Base-by-base conservation (phyloP, 2,329 filamentous ascomycete genomes). In the Talaromyces sp. region DNA sequence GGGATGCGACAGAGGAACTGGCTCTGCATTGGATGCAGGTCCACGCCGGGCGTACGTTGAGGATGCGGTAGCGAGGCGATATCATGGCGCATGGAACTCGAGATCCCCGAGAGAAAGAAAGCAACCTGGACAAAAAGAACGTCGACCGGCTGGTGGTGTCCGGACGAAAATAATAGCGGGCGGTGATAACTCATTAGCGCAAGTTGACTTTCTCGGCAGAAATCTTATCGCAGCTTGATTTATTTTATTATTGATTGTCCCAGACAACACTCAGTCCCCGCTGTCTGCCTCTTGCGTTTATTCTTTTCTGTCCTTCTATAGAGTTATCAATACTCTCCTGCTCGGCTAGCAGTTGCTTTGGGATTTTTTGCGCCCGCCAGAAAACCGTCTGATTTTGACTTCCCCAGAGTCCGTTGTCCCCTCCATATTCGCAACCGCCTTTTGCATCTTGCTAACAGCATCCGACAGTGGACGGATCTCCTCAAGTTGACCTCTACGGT, bases 401-500 rank as follows among this genome's bases (percentile, higher is more conserved):
- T 36, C 19, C 36, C 11, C 27, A 57, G 52, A 60, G 56, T 58
- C 25, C 19, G 61, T 59, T 52, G 9, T 25, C 42, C 27, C 22
- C 44, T 15, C 28, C 17, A 17, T 15, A 15, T 28, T 10, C 39
- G 19, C 51, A 59, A 55, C 28, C 11, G 33, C 19, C 28, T 32
- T 42, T 47, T 56, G 25, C 33, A 19, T 13, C 8, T 44, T 44
- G 28, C 59, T 61, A 44, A 61, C 36, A 22, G 25, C 55, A 27
- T 30, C 42, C 28, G 25, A 57, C 28, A 58, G 57, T 60, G 62
- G 58, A 63, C 28, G 56, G 54, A 28, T 30, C 55, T 49, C 68
- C 64, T 32, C 77, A 80, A 65, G 72, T 84, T 62, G 85, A 88
- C 75, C 85, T 88, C 74, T 88, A 88, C 68, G 83, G 85, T 87